Evolutionary conservation across 192 early-diverging fungal species (phyloP), one percentile per base, ranked within the genome.

Genomic region (Podila minutissima): DNA sequence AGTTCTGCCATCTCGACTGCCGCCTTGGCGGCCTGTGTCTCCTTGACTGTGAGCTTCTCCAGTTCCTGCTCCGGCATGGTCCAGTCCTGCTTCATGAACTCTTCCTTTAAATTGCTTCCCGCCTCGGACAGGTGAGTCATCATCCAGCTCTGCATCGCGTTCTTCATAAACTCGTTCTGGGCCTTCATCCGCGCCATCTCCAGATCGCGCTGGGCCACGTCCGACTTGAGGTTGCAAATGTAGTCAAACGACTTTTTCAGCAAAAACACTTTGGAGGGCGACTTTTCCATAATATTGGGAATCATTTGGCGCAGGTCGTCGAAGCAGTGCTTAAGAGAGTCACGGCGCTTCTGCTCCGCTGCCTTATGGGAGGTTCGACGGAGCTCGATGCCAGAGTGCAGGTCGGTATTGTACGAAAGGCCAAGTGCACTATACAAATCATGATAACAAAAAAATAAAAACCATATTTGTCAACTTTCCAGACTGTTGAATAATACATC

Each of bases 341-440:
- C 97, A 11, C 97, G 88, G 11, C 97, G 93, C 74, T 94, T 95
- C 78, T 99, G 97, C 83, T 99, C 97, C 4, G 97, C 96, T 35
- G 95, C 92, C 82, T 98, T 97, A 83, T 99, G 97, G 20, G 91
- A 92, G 4, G 92, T 94, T 24, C 92, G 91, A n/a, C 96, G 91
- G 1, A 89, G 83, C 77, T 97, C 95, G 37, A 97, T 83, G 1
- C 94, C 93, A 19, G 89, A 89, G 38, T 93, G 90, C 32, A 96
- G 88, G 61, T 97, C 92, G 13, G 87, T 82, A 51, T 90, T 86
- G 79, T 94, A 95, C 1, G 83, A 86, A 35, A 97, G 88, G 8
- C 95, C 94, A 28, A 97, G 74, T 5, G 89, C 87, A 37, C 89
- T 88, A 66, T 9, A 20, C 31, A 12, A 32, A 55, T 29, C 8